These are phyloP conservation scores for Gryganskiella cystojenkinii DNA, from an alignment of 192 early-diverging fungal genomes.

Conservation along the genomic window DNA sequence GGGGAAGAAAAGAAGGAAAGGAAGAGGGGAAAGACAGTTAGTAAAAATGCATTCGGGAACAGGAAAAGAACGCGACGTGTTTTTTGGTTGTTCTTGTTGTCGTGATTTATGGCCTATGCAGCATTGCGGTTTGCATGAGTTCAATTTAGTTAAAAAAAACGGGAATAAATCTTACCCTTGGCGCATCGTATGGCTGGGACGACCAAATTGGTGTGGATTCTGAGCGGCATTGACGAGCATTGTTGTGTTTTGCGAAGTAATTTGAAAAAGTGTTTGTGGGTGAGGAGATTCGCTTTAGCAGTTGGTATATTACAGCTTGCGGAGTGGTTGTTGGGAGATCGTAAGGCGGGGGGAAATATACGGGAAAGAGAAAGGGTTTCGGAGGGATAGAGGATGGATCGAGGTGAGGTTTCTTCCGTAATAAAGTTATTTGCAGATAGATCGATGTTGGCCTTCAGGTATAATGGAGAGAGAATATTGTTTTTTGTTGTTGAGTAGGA, in stretches of 20 bases:
- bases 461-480: no score
- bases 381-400: not conserved
- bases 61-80: not conserved
- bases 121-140: no score
- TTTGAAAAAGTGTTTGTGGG: not conserved
- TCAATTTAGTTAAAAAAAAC: not conserved
- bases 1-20: not conserved
- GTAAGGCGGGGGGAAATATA: not conserved
- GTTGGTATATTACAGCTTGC: not conserved
- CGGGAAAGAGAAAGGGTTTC: not conserved
- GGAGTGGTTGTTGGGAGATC: not conserved
- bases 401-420: not conserved
- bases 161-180: conserved; percentile 38
- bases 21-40: not conserved
- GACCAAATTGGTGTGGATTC: conserved; percentile 13
- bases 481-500: no score
- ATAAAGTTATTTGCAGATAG: no score
- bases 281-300: not conserved
- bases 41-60: not conserved
- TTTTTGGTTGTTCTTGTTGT: no score
- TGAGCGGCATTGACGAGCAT: conserved; percentile 48
- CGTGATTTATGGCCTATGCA: not conserved
- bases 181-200: conserved; percentile 25
- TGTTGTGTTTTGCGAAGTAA: not conserved
- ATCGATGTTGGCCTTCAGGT: no score